Conservation (phyloP, 1,284 basidiomycete genomes). For the Heterobasidion annosum region DNA sequence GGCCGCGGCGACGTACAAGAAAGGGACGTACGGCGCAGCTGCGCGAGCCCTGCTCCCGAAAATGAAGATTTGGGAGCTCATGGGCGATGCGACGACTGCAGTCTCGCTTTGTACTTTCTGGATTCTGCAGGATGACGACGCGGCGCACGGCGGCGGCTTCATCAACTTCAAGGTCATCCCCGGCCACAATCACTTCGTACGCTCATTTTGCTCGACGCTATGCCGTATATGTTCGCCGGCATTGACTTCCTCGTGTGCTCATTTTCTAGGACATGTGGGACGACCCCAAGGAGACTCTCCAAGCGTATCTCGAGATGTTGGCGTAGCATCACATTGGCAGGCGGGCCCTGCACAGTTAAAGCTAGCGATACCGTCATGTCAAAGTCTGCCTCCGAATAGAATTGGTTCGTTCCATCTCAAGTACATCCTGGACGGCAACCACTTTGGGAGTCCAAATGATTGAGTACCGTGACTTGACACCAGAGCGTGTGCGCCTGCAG, state of each 20-base stretch:
- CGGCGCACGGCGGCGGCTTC: conserved; percentile 12
- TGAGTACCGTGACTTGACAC: too few species aligned
- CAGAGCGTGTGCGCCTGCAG: too few species aligned
- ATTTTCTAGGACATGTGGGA: not conserved
- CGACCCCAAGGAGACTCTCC: not conserved
- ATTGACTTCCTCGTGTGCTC: not conserved
- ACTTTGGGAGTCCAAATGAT: too few species aligned
- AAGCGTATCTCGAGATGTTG: not conserved
- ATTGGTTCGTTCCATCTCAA: too few species aligned
- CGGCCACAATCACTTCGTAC: conserved; percentile 23
- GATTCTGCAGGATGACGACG: conserved; percentile 17
- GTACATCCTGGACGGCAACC: too few species aligned
- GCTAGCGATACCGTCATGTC: too few species aligned
- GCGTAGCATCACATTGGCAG: not conserved
- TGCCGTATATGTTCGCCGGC: not conserved
- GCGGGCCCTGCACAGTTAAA: too few species aligned
- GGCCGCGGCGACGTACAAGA: conserved; percentile 15
- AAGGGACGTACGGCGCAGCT: not conserved
- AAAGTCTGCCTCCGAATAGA: too few species aligned
- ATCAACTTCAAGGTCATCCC: conserved; percentile 15
- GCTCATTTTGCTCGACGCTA: not conserved
- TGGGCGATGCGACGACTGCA: conserved; percentile 11
- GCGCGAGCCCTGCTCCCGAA: conserved; percentile 6
- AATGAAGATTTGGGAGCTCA: conserved; percentile 13
- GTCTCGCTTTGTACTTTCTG: conserved; percentile 15